Conservation (phyloP, 345 rosid genomes). For the Diplotaxis tenuifolia region DNA sequence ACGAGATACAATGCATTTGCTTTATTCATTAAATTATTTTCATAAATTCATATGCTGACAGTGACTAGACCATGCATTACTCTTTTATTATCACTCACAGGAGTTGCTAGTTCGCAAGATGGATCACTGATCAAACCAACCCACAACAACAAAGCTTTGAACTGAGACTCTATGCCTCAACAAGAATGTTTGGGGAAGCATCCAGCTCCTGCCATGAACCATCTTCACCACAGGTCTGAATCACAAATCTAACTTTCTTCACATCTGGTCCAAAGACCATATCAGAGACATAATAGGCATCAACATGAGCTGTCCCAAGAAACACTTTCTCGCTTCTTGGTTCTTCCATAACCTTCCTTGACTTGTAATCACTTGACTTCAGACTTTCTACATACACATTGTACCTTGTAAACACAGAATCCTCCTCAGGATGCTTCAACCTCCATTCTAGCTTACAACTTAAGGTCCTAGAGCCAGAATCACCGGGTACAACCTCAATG, state of each 20-base stretch:
- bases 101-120: neutral
- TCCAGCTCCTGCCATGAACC: conserved; percentile 54
- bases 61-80: neutral
- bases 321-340: conserved; percentile 30
- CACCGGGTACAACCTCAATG: conserved; percentile 38
- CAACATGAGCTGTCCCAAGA: conserved; percentile 58
- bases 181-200: conserved; percentile 51
- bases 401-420: conserved; percentile 41
- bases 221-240: conserved; percentile 53
- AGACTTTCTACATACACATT: conserved; percentile 54
- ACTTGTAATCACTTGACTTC: conserved; percentile 3
- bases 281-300: conserved; percentile 58
- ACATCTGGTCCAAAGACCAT: conserved; percentile 44
- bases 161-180: conserved; percentile 31
- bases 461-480: conserved; percentile 41
- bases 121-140: conserved; percentile 8
- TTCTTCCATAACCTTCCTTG: conserved; percentile 23
- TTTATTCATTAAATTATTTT: conserved; percentile 52
- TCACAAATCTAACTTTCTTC: conserved; percentile 45
- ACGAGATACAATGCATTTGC: neutral
- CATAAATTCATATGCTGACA: conserved; percentile 26
- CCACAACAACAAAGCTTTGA: conserved; percentile 34
- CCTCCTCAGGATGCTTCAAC: conserved; percentile 36
- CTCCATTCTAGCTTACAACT: conserved; percentile 59
- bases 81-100: neutral